These are phyloP conservation scores for Cicer judaicum DNA, from an alignment of 306 rosid genomes.

Conservation along the genomic window DNA sequence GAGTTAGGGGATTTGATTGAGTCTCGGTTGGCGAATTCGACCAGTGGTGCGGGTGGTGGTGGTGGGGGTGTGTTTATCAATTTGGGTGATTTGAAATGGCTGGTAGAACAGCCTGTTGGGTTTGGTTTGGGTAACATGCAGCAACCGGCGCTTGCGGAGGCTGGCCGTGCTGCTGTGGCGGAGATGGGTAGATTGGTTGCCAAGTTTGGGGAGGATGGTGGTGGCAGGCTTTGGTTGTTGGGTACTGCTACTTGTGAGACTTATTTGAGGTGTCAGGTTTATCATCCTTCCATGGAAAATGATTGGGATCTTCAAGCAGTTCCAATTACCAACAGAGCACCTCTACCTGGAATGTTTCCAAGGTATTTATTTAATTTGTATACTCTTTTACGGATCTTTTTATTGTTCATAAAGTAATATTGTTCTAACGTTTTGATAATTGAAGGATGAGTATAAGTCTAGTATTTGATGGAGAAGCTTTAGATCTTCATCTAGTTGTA, in stretches of 20 bases:
- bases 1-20: slow-evolving; percentile 77
- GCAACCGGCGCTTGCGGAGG: slow-evolving; percentile 71
- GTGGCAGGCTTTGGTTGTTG: slow-evolving; percentile 74
- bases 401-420: background rate
- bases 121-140: slow-evolving; percentile 55
- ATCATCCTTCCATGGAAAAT: slow-evolving; percentile 95
- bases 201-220: slow-evolving; percentile 61
- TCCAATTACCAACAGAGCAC: slow-evolving; percentile 72
- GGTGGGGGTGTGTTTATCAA: slow-evolving; percentile 66
- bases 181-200: slow-evolving; percentile 79
- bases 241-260: slow-evolving; percentile 99
- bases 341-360: slow-evolving; percentile 70
- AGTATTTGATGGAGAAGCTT: background rate
- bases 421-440: background rate
- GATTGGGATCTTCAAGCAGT: slow-evolving; percentile 99
- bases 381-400: slow-evolving; percentile 4
- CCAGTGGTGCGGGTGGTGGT: slow-evolving; percentile 45
- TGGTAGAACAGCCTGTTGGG: slow-evolving; percentile 76
- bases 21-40: slow-evolving; percentile 50
- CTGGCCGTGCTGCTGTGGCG: slow-evolving; percentile 71
- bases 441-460: background rate
- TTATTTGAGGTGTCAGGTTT: slow-evolving; percentile 97
- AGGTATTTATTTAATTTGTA: slow-evolving; percentile 55
- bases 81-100: slow-evolving; percentile 94
- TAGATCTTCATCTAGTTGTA: slow-evolving; percentile 2